Conservation (phyloP, 345 rosid genomes). For the Gossypium turneri region DNA sequence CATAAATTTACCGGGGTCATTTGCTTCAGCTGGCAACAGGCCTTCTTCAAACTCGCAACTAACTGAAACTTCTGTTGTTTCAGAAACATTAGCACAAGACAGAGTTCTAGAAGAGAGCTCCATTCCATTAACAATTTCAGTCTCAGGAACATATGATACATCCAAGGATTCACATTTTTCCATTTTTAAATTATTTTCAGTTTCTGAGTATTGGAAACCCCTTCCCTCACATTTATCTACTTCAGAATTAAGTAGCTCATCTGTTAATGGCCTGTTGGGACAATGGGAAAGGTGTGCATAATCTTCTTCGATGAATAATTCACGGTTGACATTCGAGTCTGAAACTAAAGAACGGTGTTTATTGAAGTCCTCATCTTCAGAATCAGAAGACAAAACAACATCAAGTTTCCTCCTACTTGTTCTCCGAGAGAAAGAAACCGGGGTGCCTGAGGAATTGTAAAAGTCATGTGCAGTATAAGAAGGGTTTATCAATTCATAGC, state of each 20-base stretch:
- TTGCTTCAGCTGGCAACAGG: conserved; percentile 28
- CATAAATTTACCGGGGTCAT: conserved; percentile 22
- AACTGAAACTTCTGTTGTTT: conserved; percentile 45
- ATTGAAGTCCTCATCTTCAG: conserved; percentile 57
- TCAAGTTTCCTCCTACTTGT: conserved; percentile 45
- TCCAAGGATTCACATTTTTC: conserved; percentile 44
- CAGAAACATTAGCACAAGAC: conserved; percentile 37
- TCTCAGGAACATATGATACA: conserved; percentile 40
- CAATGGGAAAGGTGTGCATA: conserved; percentile 24
- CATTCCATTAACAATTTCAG: conserved; percentile 45
- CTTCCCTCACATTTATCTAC: conserved; percentile 31
- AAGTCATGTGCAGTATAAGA: conserved; percentile 27
- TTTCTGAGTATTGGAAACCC: conserved; percentile 31
- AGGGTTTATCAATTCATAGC: conserved; percentile 38
- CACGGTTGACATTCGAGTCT: conserved; percentile 23
- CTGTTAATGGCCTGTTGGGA: conserved; percentile 29
- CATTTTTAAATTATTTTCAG: conserved; percentile 25
- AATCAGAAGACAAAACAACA: conserved; percentile 68
- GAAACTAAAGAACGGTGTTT: conserved; percentile 22
- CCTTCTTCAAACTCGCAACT: conserved; percentile 31
- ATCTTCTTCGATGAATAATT: conserved; percentile 30
- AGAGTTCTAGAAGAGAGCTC: conserved; percentile 40
- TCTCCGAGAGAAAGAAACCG: conserved; percentile 33
- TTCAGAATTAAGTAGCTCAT: conserved; percentile 27
- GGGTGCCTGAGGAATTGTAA: conserved; percentile 41